A percentile compares a stretch with the other conserved stretches of the same genome.
phyloP scores from a whole-genome alignment of 345 rosid species.

The Euphorbia tirucalli region DNA sequence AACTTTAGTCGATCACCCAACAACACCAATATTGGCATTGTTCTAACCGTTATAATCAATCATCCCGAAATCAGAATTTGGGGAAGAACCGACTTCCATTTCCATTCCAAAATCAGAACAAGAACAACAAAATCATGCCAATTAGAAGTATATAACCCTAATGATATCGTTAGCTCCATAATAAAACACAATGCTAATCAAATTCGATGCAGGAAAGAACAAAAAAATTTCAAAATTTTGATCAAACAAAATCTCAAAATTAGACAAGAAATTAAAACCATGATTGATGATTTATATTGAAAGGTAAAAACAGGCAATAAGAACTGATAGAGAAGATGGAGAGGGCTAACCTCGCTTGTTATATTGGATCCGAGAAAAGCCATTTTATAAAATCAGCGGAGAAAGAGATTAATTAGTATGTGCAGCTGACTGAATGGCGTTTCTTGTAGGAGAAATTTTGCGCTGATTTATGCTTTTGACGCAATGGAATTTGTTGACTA shows the following conservation, averaged over 20 bases:
- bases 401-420: not conserved
- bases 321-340: too few relatives aligned
- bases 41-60: not conserved
- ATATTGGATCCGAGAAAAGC: slow-evolving; percentile 45
- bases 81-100: not conserved
- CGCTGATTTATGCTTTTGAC: not conserved
- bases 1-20: not conserved
- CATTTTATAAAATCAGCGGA: slow-evolving; percentile 25
- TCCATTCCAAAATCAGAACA: not conserved
- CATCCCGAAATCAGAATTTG: too few relatives aligned
- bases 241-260: not conserved
- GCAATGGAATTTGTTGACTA: not conserved
- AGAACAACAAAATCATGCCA: not conserved
- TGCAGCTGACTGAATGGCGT: too few relatives aligned
- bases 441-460: not conserved
- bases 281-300: too few relatives aligned
- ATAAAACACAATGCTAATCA: not conserved
- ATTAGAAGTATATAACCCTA: not conserved
- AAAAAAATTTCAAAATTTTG: not conserved
- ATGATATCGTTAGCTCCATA: not conserved
- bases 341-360: slow-evolving; percentile 34
- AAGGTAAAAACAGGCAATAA: too few relatives aligned
- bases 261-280: not conserved
- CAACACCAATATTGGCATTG: not conserved
- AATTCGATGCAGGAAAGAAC: too few relatives aligned